Evolutionary conservation across 441 rosid genomes (phyloP), one percentile per base, ranked within the genome.

Genomic region (Bruguiera hainesii): DNA sequence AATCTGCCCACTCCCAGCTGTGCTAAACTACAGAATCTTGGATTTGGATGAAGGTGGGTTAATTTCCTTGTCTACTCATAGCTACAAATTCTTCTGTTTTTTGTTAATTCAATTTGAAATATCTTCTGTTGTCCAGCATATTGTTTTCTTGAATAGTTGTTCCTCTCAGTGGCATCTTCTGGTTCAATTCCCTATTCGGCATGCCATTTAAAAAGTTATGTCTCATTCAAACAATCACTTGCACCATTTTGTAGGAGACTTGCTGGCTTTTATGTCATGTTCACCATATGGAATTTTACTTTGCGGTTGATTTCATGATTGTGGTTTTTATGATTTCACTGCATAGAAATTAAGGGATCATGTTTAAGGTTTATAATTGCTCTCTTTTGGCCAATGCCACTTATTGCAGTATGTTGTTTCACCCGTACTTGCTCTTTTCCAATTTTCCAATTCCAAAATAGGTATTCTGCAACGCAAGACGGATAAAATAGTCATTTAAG

Each of bases 1-100:
- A 71, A 83, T 37, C 79, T 82, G 1, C 97, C 90, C 70, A 91
- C 87, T 7, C 98, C 98, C 16, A 87, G 86, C 75, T 94, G 99
- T 37, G 93, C 87, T 46, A 79, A 86, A 85, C 83, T 88, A 81
- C 73, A 70, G 75, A 80, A 68, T 71, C 84, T 87, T 21, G 91
- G 85, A 53, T 68, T 77, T 46, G 87, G 86, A 63, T 85, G 83
- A 75, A 78, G 92, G 89, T 85, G 77, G 72, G 64, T 56, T 19
- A 57, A 35, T 67, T 56, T 61, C 8, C 19, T 56, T 49, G 26
- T 19, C 37, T 21, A 20, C 21, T 58, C 55, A 35, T 33, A 19
- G 31, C 42, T 21, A 8, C 15, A 2, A 50, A 26, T 52, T 61
- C 5, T 30, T 20, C 11, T 1, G 1, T 23, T 1, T 6, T 25